phyloP scores from a whole-genome alignment of 345 rosid species.

The Hypericum androsaemum region DNA sequence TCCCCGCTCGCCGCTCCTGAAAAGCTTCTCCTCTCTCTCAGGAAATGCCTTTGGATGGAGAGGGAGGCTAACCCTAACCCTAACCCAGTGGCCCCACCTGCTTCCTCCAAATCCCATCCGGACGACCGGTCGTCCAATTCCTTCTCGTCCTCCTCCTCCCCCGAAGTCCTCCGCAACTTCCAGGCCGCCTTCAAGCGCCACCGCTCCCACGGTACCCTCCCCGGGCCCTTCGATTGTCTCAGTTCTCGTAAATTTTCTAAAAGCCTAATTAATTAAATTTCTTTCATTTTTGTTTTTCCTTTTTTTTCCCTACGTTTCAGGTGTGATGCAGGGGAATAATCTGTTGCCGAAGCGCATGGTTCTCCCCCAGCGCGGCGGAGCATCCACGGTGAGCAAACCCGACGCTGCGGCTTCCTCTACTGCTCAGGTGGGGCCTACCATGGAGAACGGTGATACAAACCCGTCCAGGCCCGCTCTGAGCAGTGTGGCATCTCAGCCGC shows the following conservation, averaged over 20 bases:
- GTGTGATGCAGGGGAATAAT: constrained; percentile 9
- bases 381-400: constrained; percentile 5
- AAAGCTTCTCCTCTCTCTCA: constrained; percentile 1
- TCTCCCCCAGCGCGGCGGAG: constrained; percentile 36
- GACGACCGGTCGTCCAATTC: constrained; percentile 18
- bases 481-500: constrained; percentile 27
- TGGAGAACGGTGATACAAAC: constrained; percentile 24
- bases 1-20: neutral
- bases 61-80: constrained; percentile 86
- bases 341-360: constrained; percentile 48
- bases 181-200: constrained; percentile 98
- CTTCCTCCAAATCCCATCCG: constrained; percentile 21
- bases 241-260: neutral
- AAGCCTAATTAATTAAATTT: too few relatives aligned
- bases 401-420: constrained; percentile 17
- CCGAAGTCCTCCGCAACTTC: constrained; percentile 54
- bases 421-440: neutral
- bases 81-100: constrained; percentile 38
- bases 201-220: constrained; percentile 54
- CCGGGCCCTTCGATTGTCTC: constrained; percentile 3
- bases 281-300: too few relatives aligned
- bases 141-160: constrained; percentile 40
- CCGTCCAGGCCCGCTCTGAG: constrained; percentile 15
- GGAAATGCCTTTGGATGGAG: constrained; percentile 87
- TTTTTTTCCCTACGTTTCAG: too few relatives aligned